Evolutionary conservation across 257 asterid species (phyloP).

Genomic region (Gentiana straminea): DNA sequence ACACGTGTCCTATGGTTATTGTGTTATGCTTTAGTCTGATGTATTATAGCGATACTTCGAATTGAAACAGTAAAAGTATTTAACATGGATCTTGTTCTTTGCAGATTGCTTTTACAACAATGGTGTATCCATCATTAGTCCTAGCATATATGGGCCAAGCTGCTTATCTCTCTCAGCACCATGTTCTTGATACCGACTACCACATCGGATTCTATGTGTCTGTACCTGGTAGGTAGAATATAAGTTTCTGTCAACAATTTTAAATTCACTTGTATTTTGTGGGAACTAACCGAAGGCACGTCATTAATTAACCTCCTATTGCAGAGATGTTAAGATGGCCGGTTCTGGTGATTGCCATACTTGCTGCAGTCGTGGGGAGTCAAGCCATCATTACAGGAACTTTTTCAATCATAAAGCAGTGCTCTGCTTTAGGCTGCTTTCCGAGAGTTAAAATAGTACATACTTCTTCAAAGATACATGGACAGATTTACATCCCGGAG

Average conservation of each 20-base stretch:
- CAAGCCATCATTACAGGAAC: slow-evolving; percentile 94
- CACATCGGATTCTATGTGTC: slow-evolving; percentile 77
- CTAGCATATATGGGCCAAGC: slow-evolving; percentile 98
- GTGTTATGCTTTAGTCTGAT: not conserved
- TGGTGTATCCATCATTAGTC: slow-evolving; percentile 72
- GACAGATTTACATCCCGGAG: slow-evolving; percentile 94
- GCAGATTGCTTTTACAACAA: slow-evolving; percentile 68
- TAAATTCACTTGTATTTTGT: not conserved
- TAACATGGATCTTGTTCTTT: slow-evolving; percentile 13
- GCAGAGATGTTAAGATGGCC: slow-evolving; percentile 67
- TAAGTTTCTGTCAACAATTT: not conserved
- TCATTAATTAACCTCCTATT: not conserved
- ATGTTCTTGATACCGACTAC: slow-evolving; percentile 24
- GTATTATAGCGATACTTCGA: not conserved
- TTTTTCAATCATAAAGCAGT: slow-evolving; percentile 83
- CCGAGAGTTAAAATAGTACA: slow-evolving; percentile 76
- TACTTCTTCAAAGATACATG: slow-evolving; percentile 79
- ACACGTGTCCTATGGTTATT: not conserved
- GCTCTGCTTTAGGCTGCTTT: slow-evolving; percentile 87
- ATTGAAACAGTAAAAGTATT: slow-evolving; percentile 2
- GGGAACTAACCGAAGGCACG: not conserved
- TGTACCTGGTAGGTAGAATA: slow-evolving; percentile 53
- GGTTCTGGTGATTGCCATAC: slow-evolving; percentile 74
- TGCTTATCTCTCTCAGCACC: slow-evolving; percentile 77
- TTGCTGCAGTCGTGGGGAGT: slow-evolving; percentile 97